These are phyloP conservation scores for Ustilago curta DNA, from an alignment of 1,284 basidiomycete species.

Conservation along the genomic window DNA sequence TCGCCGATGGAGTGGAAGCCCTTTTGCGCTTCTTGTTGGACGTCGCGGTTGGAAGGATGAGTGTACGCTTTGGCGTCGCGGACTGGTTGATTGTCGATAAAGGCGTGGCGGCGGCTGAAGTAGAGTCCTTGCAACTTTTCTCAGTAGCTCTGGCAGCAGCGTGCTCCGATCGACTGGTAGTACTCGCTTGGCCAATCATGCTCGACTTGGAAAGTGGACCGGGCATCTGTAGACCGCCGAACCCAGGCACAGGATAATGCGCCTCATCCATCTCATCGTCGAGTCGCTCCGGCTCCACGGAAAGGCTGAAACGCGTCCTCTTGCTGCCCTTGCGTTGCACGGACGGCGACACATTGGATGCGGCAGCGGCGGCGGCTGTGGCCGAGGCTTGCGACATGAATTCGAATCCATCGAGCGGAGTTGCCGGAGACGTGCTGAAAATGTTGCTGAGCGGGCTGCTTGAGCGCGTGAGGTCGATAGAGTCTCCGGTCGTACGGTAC, in stretches of 20 bases:
- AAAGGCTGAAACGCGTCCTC: constrained; percentile 14
- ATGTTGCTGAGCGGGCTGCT: constrained; percentile 17
- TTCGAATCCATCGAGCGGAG: constrained; percentile 12
- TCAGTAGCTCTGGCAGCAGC: too few species aligned
- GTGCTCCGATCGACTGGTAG: neutral
- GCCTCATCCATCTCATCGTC: constrained; percentile 48
- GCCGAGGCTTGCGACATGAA: constrained; percentile 12
- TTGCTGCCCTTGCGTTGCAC: constrained; percentile 16
- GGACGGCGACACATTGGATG: constrained; percentile 9
- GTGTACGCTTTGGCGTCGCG: too few species aligned
- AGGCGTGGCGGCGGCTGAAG: neutral
- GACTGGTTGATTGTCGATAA: neutral
- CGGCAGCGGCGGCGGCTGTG: neutral
- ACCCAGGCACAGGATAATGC: constrained; percentile 48
- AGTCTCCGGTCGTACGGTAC: neutral
- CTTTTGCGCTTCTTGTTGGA: constrained; percentile 9
- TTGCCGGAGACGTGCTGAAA: neutral
- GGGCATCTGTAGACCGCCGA: neutral
- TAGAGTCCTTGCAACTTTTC: neutral
- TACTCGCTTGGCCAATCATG: too few species aligned
- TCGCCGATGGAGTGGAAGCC: neutral
- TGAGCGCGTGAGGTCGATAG: constrained; percentile 18
- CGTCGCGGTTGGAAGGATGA: neutral
- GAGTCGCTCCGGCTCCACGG: constrained; percentile 35
- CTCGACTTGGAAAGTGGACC: neutral